These are phyloP conservation scores for Penicillium taxi DNA, from an alignment of 495 filamentous ascomycete genomes.

Conservation along the genomic window DNA sequence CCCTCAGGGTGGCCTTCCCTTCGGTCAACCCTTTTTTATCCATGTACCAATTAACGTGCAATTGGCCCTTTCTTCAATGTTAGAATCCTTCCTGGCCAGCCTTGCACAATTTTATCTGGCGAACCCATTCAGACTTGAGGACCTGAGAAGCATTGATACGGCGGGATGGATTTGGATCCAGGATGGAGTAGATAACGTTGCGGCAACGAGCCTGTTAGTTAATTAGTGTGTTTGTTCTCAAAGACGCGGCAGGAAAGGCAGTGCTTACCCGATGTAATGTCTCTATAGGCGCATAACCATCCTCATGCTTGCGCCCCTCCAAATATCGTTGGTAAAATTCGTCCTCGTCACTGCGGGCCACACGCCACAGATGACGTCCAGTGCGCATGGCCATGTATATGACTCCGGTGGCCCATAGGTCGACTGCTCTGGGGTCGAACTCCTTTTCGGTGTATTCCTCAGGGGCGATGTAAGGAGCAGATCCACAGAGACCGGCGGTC, in stretches of 20 bases:
- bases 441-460: constrained; percentile 94
- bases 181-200: constrained; percentile 97
- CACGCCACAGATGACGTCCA: constrained; percentile 89
- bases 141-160: constrained; percentile 95
- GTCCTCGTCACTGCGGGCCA: constrained; percentile 90
- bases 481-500: constrained; percentile 93
- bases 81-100: constrained; percentile 82
- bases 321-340: constrained; percentile 95
- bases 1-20: too few species aligned
- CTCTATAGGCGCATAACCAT: constrained; percentile 94
- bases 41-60: not conserved
- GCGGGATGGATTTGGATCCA: constrained; percentile 84
- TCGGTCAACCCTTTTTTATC: too few species aligned
- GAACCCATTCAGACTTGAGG: constrained; percentile 95
- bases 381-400: constrained; percentile 99
- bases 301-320: constrained; percentile 83
- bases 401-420: constrained; percentile 96
- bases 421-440: constrained; percentile 93
- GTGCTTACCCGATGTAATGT: constrained; percentile 82
- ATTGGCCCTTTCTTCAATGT: not conserved
- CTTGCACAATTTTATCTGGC: constrained; percentile 92
- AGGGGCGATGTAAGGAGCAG: constrained; percentile 93
- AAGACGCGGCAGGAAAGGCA: not conserved
- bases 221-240: constrained; percentile 3
- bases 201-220: constrained; percentile 83